Evolutionary conservation across 805 yeast genomes (phyloP).

Genomic region (Ogataea dorogensis): DNA sequence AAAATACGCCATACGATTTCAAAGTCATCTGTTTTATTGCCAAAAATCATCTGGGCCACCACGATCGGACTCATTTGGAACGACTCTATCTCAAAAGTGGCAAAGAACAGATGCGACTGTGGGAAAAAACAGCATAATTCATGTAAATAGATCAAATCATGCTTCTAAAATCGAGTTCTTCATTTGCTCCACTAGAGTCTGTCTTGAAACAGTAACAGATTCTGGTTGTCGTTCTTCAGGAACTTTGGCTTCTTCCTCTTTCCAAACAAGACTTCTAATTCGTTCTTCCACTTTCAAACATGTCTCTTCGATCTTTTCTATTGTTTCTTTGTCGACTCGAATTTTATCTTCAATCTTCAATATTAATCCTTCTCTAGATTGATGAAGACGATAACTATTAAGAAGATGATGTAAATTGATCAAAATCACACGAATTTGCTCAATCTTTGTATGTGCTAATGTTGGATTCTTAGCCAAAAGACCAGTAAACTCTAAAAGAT

Average conservation of each 20-base stretch:
- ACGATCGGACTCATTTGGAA: constrained; percentile 34
- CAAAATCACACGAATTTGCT: constrained; percentile 73
- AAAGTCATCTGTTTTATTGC: constrained; percentile 15
- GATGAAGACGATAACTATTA: constrained; percentile 93
- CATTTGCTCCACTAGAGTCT: neutral
- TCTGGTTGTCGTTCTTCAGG: neutral
- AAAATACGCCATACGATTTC: neutral
- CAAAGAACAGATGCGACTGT: neutral
- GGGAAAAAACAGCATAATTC: neutral
- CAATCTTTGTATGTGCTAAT: constrained; percentile 57
- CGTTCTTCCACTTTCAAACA: constrained; percentile 39
- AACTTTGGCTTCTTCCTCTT: constrained; percentile 4
- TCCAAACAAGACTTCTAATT: constrained; percentile 27
- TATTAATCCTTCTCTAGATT: constrained; percentile 84
- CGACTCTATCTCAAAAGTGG: constrained; percentile 31
- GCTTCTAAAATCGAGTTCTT: neutral
- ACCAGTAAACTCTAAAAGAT: constrained; percentile 81
- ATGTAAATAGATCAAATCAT: constrained; percentile 3
- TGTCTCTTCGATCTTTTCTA: constrained; percentile 42
- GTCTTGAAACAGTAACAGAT: neutral
- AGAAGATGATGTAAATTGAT: constrained; percentile 89
- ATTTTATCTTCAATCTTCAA: constrained; percentile 65
- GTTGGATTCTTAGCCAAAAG: constrained; percentile 72
- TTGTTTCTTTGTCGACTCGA: constrained; percentile 40
- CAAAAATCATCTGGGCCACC: constrained; percentile 24